Base-by-base conservation (phyloP, 2,329 filamentous ascomycete species). In the Paracamarosporium sp. region DNA sequence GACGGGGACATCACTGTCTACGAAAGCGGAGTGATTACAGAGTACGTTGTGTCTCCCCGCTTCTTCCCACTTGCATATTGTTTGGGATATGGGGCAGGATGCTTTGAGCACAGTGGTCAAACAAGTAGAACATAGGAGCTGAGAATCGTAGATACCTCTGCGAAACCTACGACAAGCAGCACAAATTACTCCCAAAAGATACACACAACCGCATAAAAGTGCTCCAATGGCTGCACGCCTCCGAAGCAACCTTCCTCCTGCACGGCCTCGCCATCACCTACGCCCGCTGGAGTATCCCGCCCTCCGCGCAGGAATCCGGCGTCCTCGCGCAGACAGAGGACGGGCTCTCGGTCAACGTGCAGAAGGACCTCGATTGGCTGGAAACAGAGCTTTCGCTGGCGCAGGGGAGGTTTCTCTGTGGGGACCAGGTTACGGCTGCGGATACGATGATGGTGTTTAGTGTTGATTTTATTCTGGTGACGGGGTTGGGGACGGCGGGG, bases 381-480 rank as follows among this genome's bases (percentile, higher is more conserved):
- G 78, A 82, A 40, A 57, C 57, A 1, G 77, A 81, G 59, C 64
- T 83, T 36, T 68, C 70, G 8, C 71, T 76, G 55, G 76, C 71
- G n/a, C 56, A 56, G 2, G 76, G 73, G 2, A 69, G 68, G 48
- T 82, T 80, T 50, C 44, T 83, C 22, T 44, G 78, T 9, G 80
- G 81, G 1, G 74, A 80, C 12, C 55, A 71, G 4, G 64, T 81
- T 5, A 80, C 76, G 1, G 77, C 74, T 6, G 81, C 79, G 33
- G 80, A 83, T 68, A 74, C 76, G 40, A 79, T 81, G 76, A 79
- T 82, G 76, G 70, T 76, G 5, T 81, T 82, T 46, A 75, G 70
- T 4, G 67, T 74, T 5, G 63, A 74, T 0, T 80, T 81, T 56
- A 79, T 82, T 28, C 57, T 81, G 5, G 64, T 56, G 20, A 73